phyloP scores from a whole-genome alignment of 768 basidiomycete genomes.

The Leccinum pellstonianum region DNA sequence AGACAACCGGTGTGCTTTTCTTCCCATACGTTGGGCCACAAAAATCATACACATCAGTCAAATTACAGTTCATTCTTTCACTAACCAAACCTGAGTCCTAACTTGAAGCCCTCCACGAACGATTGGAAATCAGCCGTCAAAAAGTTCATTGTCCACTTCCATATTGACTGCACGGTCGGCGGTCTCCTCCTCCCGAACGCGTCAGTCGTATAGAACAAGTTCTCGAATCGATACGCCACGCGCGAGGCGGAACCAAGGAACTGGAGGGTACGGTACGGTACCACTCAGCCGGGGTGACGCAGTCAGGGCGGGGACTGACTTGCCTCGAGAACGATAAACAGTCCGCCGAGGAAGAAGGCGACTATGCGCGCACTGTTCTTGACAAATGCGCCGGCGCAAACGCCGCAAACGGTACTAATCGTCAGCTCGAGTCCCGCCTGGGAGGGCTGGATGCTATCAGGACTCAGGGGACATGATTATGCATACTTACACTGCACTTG shows the following conservation, averaged over 20 bases:
- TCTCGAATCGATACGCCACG: slow-evolving; percentile 66
- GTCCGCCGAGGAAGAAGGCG: slow-evolving; percentile 86
- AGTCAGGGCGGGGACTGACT: slow-evolving; percentile 15
- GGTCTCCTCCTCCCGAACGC: slow-evolving; percentile 51
- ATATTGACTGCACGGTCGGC: slow-evolving; percentile 65
- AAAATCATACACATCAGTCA: neutral
- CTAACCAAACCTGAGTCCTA: slow-evolving; percentile 83
- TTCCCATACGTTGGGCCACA: no score
- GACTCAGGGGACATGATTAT: neutral
- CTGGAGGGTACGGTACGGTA: slow-evolving; percentile 44
- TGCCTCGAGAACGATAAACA: slow-evolving; percentile 90
- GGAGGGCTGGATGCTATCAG: slow-evolving; percentile 12
- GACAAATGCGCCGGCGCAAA: slow-evolving; percentile 90
- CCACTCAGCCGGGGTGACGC: slow-evolving; percentile 3
- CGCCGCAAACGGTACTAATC: slow-evolving; percentile 85
- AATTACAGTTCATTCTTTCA: slow-evolving; percentile 14
- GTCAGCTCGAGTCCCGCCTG: slow-evolving; percentile 55
- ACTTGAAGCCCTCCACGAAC: slow-evolving; percentile 77
- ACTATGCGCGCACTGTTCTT: slow-evolving; percentile 86
- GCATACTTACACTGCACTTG: slow-evolving; percentile 24
- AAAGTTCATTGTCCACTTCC: slow-evolving; percentile 73
- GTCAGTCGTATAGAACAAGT: slow-evolving; percentile 64
- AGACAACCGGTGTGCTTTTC: no score
- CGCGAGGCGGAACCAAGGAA: slow-evolving; percentile 72
- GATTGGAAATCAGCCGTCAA: slow-evolving; percentile 91